Base-by-base conservation (phyloP, 345 rosid genomes). In the Balakata baccata region DNA sequence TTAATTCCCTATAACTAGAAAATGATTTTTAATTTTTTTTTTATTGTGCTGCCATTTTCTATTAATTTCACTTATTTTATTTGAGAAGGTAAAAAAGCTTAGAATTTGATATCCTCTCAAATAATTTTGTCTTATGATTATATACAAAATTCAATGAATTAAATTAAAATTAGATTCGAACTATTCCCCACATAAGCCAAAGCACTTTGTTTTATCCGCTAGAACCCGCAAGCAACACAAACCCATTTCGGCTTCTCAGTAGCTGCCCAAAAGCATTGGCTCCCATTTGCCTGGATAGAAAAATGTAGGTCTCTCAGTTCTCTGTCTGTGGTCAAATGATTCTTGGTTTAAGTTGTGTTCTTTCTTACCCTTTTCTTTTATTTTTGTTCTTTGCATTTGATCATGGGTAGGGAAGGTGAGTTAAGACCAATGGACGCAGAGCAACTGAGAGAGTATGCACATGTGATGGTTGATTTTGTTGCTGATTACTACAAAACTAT, bases 401-500 rank as follows among this genome's bases (percentile, higher is more conserved):
- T 68, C 6, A 37, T 50, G 56, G 45, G 39, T 53, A 79, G 82
- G 82, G 79, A 79, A 69, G 13, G 65, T 2, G 73, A 66, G 65
- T 61, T 79, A 66, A 71, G 69, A 53, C 79, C 82, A 9, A 79
- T 79, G 82, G 79, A 79, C 29, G 49, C 82, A 66, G 82, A 79
- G 79, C 79, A 79, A 41, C 68, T 79, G 53, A 75, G 82, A 66
- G 76, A 88, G 78, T 70, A 82, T 71, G 97, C 86, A 37, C 94
- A 90, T 75, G 84, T 77, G 82, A 94, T 94, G 98, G 93, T 94
- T 47, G 97, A 90, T 80, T 94, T 94, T 79, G 88, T 94, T 76
- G 98, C 96, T 10, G 97, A 94, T 82, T 94, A 92, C 84, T 94
- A 92, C 87, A 79, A 86, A 71, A 61, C 87, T 77, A 83, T 94